These are phyloP conservation scores for Rhododendron williamsianum DNA, from an alignment of 148 eudicot genomes.

Conservation along the genomic window DNA sequence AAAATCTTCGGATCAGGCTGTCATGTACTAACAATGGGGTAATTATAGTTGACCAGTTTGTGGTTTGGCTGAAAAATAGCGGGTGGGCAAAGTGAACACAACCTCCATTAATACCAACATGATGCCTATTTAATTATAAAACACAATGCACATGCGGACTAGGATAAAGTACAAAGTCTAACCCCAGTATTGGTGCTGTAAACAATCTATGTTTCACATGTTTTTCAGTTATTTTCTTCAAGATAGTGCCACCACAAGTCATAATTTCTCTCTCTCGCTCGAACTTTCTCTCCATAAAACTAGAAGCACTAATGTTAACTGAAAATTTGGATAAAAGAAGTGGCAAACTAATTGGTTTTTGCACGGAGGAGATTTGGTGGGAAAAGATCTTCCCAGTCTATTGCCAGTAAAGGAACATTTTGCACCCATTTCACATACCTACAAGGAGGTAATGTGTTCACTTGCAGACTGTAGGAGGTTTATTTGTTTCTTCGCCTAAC, in stretches of 20 bases:
- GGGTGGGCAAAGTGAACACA: background rate
- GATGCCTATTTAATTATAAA: background rate
- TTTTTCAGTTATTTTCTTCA: background rate
- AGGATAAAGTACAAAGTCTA: background rate
- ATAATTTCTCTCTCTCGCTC: background rate
- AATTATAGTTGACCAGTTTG: background rate
- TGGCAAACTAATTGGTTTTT: background rate
- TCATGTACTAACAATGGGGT: background rate
- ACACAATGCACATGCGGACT: background rate
- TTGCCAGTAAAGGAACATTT: background rate
- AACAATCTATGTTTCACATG: background rate
- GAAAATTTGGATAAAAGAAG: background rate
- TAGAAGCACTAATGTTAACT: background rate
- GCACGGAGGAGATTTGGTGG: background rate
- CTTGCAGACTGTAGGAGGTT: background rate
- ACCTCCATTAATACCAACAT: background rate
- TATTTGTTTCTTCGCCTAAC: background rate
- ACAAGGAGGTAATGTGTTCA: background rate
- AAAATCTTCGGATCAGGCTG: constrained; percentile 1
- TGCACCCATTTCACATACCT: background rate
- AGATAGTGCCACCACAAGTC: background rate
- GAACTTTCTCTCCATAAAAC: background rate
- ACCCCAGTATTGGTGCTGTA: background rate
- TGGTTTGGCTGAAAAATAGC: background rate
- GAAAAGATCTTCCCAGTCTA: background rate